phyloP scores from a whole-genome alignment of 495 filamentous ascomycete genomes.

The Neurospora sp. region DNA sequence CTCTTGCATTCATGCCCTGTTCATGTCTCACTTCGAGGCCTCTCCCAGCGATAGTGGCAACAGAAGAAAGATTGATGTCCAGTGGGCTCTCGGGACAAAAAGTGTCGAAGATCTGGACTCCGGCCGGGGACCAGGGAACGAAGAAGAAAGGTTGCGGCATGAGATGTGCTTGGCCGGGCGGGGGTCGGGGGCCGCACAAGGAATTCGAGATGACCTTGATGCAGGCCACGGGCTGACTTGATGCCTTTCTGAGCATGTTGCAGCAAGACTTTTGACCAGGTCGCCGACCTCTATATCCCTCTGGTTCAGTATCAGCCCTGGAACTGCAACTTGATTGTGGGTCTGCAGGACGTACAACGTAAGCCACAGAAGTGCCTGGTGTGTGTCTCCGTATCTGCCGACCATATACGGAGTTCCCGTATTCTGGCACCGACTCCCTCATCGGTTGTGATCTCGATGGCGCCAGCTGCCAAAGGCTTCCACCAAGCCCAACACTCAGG shows the following conservation, averaged over 20 bases:
- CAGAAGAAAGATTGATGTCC: neutral
- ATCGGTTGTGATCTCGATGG: neutral
- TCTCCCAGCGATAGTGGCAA: conserved; percentile 8
- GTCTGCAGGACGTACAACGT: neutral
- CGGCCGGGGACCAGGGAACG: neutral
- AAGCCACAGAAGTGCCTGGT: neutral
- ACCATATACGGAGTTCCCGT: neutral
- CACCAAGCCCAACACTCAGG: neutral
- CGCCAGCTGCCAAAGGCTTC: neutral
- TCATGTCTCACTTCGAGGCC: conserved; percentile 11
- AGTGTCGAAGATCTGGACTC: neutral
- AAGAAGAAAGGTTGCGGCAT: neutral
- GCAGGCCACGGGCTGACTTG: neutral
- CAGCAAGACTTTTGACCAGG: neutral
- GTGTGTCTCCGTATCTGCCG: neutral
- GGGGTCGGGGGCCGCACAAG: neutral
- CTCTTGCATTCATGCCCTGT: conserved; percentile 7
- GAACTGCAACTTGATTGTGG: neutral
- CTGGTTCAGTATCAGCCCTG: neutral
- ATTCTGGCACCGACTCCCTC: neutral
- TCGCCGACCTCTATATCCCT: neutral
- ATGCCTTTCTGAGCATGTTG: neutral
- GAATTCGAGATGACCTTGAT: neutral
- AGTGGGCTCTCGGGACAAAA: neutral
- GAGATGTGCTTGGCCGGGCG: neutral